Conservation (phyloP, 2,329 filamentous ascomycete genomes). For the Leptographium lundbergii region DNA sequence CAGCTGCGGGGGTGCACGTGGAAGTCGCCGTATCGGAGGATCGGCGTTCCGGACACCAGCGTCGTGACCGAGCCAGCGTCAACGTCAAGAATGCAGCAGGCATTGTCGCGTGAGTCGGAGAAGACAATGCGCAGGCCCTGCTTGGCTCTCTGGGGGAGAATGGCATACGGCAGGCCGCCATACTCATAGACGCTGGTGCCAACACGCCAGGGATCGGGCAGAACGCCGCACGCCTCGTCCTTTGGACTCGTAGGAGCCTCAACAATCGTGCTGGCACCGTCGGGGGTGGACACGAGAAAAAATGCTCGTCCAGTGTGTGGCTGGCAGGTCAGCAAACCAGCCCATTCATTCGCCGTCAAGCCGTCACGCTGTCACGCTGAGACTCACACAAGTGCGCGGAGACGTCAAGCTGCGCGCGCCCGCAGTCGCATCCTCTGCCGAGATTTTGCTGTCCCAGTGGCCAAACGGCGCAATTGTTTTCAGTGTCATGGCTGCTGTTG, state of each 20-base stretch:
- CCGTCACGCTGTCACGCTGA: neutral
- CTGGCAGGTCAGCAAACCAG: neutral
- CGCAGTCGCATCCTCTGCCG: slow-evolving; percentile 22
- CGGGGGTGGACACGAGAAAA: slow-evolving; percentile 23
- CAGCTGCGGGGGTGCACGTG: slow-evolving; percentile 19
- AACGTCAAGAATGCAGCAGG: slow-evolving; percentile 29
- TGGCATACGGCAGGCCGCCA: slow-evolving; percentile 31
- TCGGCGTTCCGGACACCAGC: slow-evolving; percentile 18
- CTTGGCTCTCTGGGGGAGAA: slow-evolving; percentile 16
- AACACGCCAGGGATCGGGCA: slow-evolving; percentile 30
- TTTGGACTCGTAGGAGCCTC: slow-evolving; percentile 21
- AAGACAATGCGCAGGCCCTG: slow-evolving; percentile 26
- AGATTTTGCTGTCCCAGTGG: slow-evolving; percentile 27
- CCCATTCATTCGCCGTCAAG: neutral
- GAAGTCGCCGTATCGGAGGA: slow-evolving; percentile 34
- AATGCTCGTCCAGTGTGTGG: slow-evolving; percentile 19
- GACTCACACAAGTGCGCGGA: slow-evolving; percentile 24
- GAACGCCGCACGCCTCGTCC: slow-evolving; percentile 19
- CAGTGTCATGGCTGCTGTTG: slow-evolving; percentile 1
- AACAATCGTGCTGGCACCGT: slow-evolving; percentile 31
- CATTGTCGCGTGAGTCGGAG: slow-evolving; percentile 27
- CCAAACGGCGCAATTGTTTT: slow-evolving; percentile 22
- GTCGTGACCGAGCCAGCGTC: slow-evolving; percentile 20
- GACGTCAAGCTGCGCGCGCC: slow-evolving; percentile 20
- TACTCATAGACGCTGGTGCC: slow-evolving; percentile 38